These are phyloP conservation scores for Pleurostoma richardsiae DNA, from an alignment of 2,329 filamentous ascomycete species.

Conservation along the genomic window DNA sequence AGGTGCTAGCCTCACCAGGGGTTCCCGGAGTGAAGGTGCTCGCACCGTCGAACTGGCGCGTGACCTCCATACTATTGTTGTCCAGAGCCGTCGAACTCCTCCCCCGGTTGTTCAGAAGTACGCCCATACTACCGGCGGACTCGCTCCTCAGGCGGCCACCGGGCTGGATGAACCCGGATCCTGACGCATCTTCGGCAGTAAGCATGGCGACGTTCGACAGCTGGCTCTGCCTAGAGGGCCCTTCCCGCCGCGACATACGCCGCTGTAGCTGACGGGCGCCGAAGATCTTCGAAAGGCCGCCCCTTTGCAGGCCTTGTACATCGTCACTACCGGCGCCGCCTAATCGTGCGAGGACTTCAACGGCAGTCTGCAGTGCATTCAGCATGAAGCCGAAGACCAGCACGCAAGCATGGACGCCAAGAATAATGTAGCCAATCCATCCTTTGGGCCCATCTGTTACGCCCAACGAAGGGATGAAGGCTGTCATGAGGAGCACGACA, in stretches of 20 bases:
- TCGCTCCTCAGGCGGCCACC: constrained; percentile 54
- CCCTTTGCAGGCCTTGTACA: constrained; percentile 63
- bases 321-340: constrained; percentile 78
- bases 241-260: constrained; percentile 58
- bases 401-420: constrained; percentile 79
- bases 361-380: constrained; percentile 82
- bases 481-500: constrained; percentile 69
- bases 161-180: constrained; percentile 51
- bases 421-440: constrained; percentile 91
- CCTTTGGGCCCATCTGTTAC: constrained; percentile 77
- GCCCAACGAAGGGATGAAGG: constrained; percentile 79
- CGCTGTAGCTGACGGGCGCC: constrained; percentile 84
- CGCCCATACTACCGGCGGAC: constrained; percentile 54
- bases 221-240: constrained; percentile 71
- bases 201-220: constrained; percentile 80
- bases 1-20: constrained; percentile 63
- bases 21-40: constrained; percentile 71
- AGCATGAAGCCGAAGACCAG: constrained; percentile 90
- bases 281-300: constrained; percentile 85
- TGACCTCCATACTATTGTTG: constrained; percentile 38
- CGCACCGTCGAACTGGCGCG: constrained; percentile 49
- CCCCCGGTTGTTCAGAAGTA: constrained; percentile 39
- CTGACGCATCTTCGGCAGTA: constrained; percentile 59
- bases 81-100: constrained; percentile 53
- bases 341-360: constrained; percentile 81